Evolutionary conservation across 148 eudicot genomes (phyloP), one percentile per base, ranked within the genome.

Genomic region (Rhododendron mucronatum): DNA sequence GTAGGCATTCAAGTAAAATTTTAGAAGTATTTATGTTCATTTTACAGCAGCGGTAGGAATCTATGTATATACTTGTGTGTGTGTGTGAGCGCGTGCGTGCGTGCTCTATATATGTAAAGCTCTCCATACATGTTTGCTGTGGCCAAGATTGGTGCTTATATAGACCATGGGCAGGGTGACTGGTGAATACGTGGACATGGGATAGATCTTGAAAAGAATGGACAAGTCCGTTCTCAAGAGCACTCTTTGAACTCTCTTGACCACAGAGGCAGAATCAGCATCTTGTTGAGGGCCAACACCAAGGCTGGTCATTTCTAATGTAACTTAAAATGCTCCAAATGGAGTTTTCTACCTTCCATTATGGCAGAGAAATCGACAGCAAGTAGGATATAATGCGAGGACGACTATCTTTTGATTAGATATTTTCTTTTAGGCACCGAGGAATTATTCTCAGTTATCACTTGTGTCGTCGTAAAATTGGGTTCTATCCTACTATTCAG

Each of bases 91-190:
- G 5, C 3, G 21, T 0, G 21, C 16, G 1, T 13, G 55, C 16
- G 1, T 13, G 55, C 55, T 51, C 55, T 59, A 59, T 63, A 1
- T 63, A n/a, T n/a, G 71, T 18, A 3, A 18, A 15, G 61, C 16
- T 55, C 61, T 55, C 61, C 18, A 16, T 16, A 18, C 20, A 55
- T 55, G 21, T 16, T 55, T 15, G 61, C 21, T n/a, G 18, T n/a
- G 28, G 47, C 47, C 44, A 41, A 69, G 26, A 21, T 47, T 84
- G 44, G 4, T 12, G 10, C 48, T 41, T 84, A 16, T 78, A 39
- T 12, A 75, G 28, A 21, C 7, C 67, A 33, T 80, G 74, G 80
- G 90, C 96, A 94, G 96, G 91, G 89, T 92, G 26, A 94, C 96
- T 13, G 96, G 96, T 55, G 89, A 89, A 89, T 94, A 80, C 87